Percentiles rank a stretch among this genome's conserved stretches.
phyloP scores from a whole-genome alignment of 176 grass and related monocot genomes.

The Pontederia paniculata region DNA sequence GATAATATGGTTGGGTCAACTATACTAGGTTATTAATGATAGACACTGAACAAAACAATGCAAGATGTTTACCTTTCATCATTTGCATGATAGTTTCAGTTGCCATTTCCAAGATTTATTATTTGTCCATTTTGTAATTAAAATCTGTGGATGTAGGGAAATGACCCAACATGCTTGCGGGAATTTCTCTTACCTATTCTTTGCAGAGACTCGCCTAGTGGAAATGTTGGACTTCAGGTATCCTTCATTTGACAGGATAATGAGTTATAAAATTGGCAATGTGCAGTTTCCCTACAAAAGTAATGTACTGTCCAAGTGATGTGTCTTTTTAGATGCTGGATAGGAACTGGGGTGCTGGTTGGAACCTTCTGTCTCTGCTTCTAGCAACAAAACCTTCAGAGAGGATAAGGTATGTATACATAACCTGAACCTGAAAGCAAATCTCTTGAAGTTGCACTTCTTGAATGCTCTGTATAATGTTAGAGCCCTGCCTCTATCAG shows the following conservation, averaged over 20 bases:
- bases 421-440: background rate
- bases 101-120: background rate
- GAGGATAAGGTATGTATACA: slow-evolving; percentile 66
- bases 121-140: background rate
- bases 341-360: slow-evolving; percentile 83
- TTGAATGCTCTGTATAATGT: no score
- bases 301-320: background rate
- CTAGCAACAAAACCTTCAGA: slow-evolving; percentile 70
- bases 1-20: no score
- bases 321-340: slow-evolving; percentile 56
- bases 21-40: no score
- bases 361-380: slow-evolving; percentile 86
- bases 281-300: background rate
- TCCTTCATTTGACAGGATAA: no score
- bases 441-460: background rate
- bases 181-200: slow-evolving; percentile 85
- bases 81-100: background rate
- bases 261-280: no score
- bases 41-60: no score
- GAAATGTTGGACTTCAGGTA: slow-evolving; percentile 76
- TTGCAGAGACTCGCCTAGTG: slow-evolving; percentile 51
- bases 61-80: background rate
- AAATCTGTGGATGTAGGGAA: slow-evolving; percentile 43
- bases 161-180: slow-evolving; percentile 86
- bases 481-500: no score